Conservation (phyloP, 2,329 filamentous ascomycete species). For the Penicillium crustosum region DNA sequence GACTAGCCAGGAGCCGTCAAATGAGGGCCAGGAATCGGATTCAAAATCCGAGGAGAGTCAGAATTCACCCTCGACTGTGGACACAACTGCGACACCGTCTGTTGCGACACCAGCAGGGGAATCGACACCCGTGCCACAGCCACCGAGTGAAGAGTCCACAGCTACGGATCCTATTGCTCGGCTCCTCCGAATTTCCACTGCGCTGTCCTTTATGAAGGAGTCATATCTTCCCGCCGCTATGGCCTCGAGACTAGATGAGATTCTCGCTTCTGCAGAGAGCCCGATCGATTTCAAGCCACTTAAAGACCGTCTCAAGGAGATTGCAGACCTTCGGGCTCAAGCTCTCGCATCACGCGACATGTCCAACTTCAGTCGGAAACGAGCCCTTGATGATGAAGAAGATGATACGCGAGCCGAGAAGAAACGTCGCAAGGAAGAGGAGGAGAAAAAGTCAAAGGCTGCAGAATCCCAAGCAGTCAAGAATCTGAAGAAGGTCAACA, state of each 20-base stretch:
- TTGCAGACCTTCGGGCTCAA: conserved; percentile 69
- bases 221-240: conserved; percentile 49
- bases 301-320: conserved; percentile 64
- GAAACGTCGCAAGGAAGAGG: conserved; percentile 82
- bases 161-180: conserved; percentile 40
- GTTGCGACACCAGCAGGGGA: conserved; percentile 40
- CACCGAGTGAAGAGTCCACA: conserved; percentile 29
- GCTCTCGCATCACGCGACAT: conserved; percentile 65
- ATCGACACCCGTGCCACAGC: conserved; percentile 41
- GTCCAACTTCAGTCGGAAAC: conserved; percentile 47
- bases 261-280: conserved; percentile 41
- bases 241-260: conserved; percentile 38
- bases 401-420: conserved; percentile 66
- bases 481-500: conserved; percentile 86
- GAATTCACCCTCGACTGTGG: conserved; percentile 34
- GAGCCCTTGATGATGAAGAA: conserved; percentile 45
- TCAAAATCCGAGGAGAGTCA: conserved; percentile 29
- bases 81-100: conserved; percentile 37
- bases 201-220: conserved; percentile 51
- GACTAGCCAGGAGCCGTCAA: conserved; percentile 26
- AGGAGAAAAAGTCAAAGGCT: conserved; percentile 80
- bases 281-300: conserved; percentile 68
- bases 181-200: conserved; percentile 51
- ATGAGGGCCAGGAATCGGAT: conserved; percentile 27
- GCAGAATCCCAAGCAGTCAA: conserved; percentile 72